Percentiles rank a stretch among this genome's conserved stretches.
These are phyloP conservation scores for Pseudevernia furfuracea DNA, from an alignment of 495 filamentous ascomycete genomes.

Conservation along the genomic window DNA sequence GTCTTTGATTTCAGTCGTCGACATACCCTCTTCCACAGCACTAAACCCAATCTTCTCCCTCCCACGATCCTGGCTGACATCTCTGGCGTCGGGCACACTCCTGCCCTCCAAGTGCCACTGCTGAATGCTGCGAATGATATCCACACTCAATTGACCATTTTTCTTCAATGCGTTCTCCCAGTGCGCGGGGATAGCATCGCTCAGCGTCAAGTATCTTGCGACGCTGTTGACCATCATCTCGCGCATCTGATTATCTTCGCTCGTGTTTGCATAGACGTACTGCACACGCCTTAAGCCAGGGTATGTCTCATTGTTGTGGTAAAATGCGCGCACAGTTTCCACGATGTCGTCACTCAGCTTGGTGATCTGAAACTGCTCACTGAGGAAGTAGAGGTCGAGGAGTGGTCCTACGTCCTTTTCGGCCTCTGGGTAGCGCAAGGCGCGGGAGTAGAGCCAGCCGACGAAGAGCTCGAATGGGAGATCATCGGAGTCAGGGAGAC, in stretches of 20 bases:
- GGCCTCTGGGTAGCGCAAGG: conserved; percentile 32
- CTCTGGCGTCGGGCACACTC: conserved; percentile 38
- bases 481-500: conserved; percentile 42
- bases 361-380: conserved; percentile 35
- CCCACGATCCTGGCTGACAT: conserved; percentile 31
- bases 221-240: conserved; percentile 39
- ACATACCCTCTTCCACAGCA: conserved; percentile 26
- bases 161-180: conserved; percentile 44
- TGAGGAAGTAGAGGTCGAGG: conserved; percentile 43
- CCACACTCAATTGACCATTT: conserved; percentile 43
- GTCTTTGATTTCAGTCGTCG: conserved; percentile 25
- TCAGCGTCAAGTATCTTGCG: conserved; percentile 36
- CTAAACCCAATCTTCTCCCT: conserved; percentile 30
- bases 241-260: conserved; percentile 39
- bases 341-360: conserved; percentile 34
- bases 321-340: conserved; percentile 36
- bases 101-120: conserved; percentile 39
- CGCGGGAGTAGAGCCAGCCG: conserved; percentile 41
- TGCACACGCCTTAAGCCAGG: conserved; percentile 43
- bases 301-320: conserved; percentile 38
- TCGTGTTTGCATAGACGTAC: conserved; percentile 44
- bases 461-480: conserved; percentile 40
- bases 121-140: conserved; percentile 42
- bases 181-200: conserved; percentile 36
- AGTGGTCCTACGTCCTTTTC: conserved; percentile 37